Conservation (phyloP, 306 rosid species). For the Betula pendula region DNA sequence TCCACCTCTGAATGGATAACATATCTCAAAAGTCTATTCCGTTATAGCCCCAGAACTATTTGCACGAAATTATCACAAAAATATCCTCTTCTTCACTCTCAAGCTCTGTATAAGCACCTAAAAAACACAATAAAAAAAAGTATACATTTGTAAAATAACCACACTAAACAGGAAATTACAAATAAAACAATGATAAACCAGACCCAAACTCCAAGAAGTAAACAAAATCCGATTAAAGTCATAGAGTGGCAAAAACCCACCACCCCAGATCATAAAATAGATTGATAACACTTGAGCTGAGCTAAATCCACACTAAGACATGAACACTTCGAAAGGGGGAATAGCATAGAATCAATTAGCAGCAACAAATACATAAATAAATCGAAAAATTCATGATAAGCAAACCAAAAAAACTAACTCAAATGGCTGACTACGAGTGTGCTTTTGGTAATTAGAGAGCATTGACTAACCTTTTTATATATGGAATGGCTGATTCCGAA, state of each 20-base stretch:
- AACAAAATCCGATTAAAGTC: background rate
- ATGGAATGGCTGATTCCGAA: constrained; percentile 21
- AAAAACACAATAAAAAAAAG: constrained; percentile 11
- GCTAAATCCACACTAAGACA: background rate
- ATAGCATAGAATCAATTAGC: background rate
- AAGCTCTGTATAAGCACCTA: constrained; percentile 40
- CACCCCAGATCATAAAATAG: background rate
- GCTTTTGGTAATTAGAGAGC: background rate
- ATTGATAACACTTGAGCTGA: background rate
- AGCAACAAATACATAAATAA: background rate
- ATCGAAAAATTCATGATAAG: background rate
- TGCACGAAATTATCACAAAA: constrained; percentile 20
- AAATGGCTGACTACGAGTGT: background rate
- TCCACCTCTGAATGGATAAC: constrained; percentile 60
- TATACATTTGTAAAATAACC: background rate
- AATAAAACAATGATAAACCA: background rate
- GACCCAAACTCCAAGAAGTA: background rate
- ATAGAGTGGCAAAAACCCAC: constrained; percentile 9
- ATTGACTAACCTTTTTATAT: constrained; percentile 30
- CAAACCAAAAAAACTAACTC: background rate
- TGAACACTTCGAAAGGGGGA: background rate
- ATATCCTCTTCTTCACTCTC: constrained; percentile 33
- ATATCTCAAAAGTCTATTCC: constrained; percentile 48
- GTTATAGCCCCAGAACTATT: constrained; percentile 11
- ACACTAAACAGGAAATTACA: background rate